Percentiles rank a stretch among this genome's conserved stretches.
Evolutionary conservation across 2,329 filamentous ascomycete species (phyloP).

Genomic region (Neopestalotiopsis sp.): DNA sequence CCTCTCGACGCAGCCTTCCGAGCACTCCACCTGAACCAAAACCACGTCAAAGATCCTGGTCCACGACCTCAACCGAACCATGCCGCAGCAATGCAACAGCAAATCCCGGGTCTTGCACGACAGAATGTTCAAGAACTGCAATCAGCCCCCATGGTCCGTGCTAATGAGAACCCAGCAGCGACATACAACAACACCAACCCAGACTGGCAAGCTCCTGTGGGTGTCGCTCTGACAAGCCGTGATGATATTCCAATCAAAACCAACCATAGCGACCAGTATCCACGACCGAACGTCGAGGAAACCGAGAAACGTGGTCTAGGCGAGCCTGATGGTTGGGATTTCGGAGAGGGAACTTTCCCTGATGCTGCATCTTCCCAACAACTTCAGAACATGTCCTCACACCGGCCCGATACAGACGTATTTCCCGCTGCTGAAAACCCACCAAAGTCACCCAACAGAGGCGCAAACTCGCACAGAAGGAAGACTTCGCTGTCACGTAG

Average conservation of each 20-base stretch:
- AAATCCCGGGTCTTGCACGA: conserved; percentile 30
- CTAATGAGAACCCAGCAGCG: conserved; percentile 52
- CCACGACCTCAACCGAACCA: conserved; percentile 64
- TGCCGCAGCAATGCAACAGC: conserved; percentile 55
- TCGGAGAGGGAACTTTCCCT: conserved; percentile 76
- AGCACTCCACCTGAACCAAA: conserved; percentile 51
- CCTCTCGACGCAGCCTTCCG: conserved; percentile 41
- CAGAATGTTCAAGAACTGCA: conserved; percentile 49
- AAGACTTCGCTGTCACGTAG: conserved; percentile 81
- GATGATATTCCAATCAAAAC: conserved; percentile 34
- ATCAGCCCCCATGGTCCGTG: conserved; percentile 58
- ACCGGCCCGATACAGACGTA: conserved; percentile 82
- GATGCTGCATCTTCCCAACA: conserved; percentile 56
- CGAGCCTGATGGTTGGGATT: conserved; percentile 87
- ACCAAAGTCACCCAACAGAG: conserved; percentile 79
- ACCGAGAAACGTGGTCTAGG: conserved; percentile 53
- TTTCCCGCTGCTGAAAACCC: conserved; percentile 84
- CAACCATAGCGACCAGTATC: conserved; percentile 47
- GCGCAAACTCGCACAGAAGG: conserved; percentile 72
- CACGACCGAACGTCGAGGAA: conserved; percentile 45
- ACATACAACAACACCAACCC: conserved; percentile 40
- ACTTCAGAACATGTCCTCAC: conserved; percentile 53
- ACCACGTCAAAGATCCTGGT: conserved; percentile 61
- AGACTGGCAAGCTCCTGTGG: conserved; percentile 35
- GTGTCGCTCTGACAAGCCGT: conserved; percentile 29